phyloP scores from a whole-genome alignment of 2,329 filamentous ascomycete genomes.

The Endoconidiophora laricicola region DNA sequence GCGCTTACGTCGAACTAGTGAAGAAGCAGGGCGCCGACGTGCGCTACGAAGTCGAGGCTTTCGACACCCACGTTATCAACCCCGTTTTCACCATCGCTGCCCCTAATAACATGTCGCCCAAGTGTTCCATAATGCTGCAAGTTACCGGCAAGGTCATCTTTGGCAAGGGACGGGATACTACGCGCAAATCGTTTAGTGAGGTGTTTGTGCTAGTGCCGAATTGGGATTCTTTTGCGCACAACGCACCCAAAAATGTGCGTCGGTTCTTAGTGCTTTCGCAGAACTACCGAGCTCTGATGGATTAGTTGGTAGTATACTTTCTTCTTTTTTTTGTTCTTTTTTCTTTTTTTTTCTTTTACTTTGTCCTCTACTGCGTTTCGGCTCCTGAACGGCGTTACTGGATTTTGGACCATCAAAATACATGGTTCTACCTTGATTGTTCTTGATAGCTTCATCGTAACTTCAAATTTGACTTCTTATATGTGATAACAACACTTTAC shows the following conservation, averaged over 20 bases:
- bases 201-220: slow-evolving; percentile 69
- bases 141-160: slow-evolving; percentile 58
- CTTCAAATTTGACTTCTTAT: too few species aligned
- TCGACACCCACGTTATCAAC: slow-evolving; percentile 67
- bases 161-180: slow-evolving; percentile 43
- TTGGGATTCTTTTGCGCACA: slow-evolving; percentile 39
- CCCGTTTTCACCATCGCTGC: slow-evolving; percentile 42
- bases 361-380: background rate
- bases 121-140: slow-evolving; percentile 55
- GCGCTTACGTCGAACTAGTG: slow-evolving; percentile 52
- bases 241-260: slow-evolving; percentile 31
- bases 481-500: too few species aligned
- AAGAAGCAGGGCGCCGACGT: slow-evolving; percentile 41
- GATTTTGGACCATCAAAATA: background rate
- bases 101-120: slow-evolving; percentile 35
- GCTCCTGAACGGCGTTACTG: slow-evolving; percentile 7
- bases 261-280: slow-evolving; percentile 55
- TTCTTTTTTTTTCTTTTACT: background rate
- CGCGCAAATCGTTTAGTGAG: slow-evolving; percentile 59
- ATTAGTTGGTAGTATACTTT: background rate
- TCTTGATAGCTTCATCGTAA: too few species aligned
- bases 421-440: background rate
- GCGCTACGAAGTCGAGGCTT: slow-evolving; percentile 56
- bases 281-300: slow-evolving; percentile 42
- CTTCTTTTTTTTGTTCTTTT: background rate